These are phyloP conservation scores for Prunus persica DNA, from an alignment of 306 rosid genomes.

Conservation along the genomic window DNA sequence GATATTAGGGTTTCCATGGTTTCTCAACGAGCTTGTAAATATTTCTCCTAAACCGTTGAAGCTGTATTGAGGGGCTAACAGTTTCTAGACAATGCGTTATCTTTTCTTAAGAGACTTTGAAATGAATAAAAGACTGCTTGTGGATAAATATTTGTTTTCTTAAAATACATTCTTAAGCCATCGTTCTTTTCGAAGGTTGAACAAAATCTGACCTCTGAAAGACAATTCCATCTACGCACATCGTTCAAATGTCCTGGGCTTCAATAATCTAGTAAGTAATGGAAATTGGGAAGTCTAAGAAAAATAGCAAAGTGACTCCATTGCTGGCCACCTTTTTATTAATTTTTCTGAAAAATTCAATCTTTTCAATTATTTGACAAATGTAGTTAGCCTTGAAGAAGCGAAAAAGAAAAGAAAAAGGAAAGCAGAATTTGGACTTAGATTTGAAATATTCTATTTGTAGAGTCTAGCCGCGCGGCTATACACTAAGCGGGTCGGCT, in stretches of 20 bases:
- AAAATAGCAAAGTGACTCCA: too few species aligned
- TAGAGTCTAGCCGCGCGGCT: too few species aligned
- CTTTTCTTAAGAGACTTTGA: not conserved
- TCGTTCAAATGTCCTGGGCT: too few species aligned
- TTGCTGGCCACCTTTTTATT: too few species aligned
- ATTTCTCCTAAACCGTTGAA: not conserved
- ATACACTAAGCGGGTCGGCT: too few species aligned
- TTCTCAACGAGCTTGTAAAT: conserved; percentile 23
- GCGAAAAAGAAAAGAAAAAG: not conserved
- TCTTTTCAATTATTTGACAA: too few species aligned
- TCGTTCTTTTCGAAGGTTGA: not conserved
- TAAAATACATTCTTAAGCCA: not conserved
- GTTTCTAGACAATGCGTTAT: conserved; percentile 5
- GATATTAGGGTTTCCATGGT: conserved; percentile 12
- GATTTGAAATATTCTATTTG: rapidly evolving
- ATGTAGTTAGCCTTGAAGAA: too few species aligned
- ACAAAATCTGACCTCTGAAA: too few species aligned
- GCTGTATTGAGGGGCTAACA: not conserved
- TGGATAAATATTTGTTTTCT: not conserved
- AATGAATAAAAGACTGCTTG: not conserved
- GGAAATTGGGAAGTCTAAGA: too few species aligned
- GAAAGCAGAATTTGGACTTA: not conserved
- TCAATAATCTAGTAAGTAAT: too few species aligned
- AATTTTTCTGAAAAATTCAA: too few species aligned
- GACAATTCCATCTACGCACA: too few species aligned